A percentile compares a stretch with the other conserved stretches of the same genome.
Evolutionary conservation across 495 filamentous ascomycete species (phyloP).

Genomic region (Aspergillus funiculosus): DNA sequence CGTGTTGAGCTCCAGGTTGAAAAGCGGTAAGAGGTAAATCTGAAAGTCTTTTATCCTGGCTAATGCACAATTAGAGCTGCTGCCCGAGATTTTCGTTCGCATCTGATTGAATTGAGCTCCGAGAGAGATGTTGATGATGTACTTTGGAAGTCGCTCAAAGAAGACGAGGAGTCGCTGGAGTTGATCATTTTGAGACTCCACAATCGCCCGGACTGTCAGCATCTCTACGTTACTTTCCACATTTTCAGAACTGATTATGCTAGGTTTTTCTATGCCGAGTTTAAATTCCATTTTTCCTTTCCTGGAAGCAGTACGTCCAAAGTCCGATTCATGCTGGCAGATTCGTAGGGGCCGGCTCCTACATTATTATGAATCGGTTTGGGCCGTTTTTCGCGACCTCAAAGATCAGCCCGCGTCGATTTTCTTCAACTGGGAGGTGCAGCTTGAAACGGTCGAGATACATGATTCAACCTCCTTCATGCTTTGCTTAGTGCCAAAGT

Average conservation of each 20-base stretch:
- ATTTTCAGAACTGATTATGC: slow-evolving; percentile 7
- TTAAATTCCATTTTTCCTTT: slow-evolving; percentile 12
- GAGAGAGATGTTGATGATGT: slow-evolving; percentile 7
- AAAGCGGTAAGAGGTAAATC: slow-evolving; percentile 11
- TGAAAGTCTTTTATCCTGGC: background rate
- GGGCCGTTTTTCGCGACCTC: too few species aligned
- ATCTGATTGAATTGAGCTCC: slow-evolving; percentile 4
- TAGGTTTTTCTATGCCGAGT: slow-evolving; percentile 9
- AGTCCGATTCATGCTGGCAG: slow-evolving; percentile 5
- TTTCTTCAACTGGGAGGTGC: too few species aligned
- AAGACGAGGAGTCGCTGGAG: slow-evolving; percentile 14
- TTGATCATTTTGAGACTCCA: slow-evolving; percentile 11
- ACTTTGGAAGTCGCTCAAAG: slow-evolving; percentile 12
- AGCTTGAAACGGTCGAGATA: too few species aligned
- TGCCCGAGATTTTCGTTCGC: slow-evolving; percentile 11
- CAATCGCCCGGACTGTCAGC: slow-evolving; percentile 15
- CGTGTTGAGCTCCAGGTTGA: slow-evolving; percentile 2
- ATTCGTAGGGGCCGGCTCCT: slow-evolving; percentile 10
- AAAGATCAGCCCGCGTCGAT: too few species aligned
- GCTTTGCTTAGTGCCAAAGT: too few species aligned
- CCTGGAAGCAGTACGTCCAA: slow-evolving; percentile 2
- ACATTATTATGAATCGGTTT: slow-evolving; percentile 4
- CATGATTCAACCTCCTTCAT: too few species aligned
- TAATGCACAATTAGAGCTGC: slow-evolving; percentile 11
- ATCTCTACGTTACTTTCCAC: background rate